These are phyloP conservation scores for Cardamine chenopodiifolia DNA, from an alignment of 345 rosid species.

Conservation along the genomic window DNA sequence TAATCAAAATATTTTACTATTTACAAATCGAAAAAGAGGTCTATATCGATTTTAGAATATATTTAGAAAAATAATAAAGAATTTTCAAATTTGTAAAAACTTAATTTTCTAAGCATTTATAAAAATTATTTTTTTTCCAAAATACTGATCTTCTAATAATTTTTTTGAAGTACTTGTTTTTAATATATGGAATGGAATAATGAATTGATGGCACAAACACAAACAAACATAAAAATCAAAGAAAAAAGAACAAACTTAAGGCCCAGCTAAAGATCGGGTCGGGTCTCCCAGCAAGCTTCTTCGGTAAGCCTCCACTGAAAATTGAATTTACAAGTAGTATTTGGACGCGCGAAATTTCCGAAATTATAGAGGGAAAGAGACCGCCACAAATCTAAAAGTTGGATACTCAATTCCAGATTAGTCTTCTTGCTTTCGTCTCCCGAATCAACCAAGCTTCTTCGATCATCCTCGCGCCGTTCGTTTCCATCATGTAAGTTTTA, in stretches of 20 bases:
- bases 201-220: too few relatives aligned
- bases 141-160: too few relatives aligned
- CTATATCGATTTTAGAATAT: too few relatives aligned
- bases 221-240: too few relatives aligned
- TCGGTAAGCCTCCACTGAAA: conserved; percentile 27
- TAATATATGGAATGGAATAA: too few relatives aligned
- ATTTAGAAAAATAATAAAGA: too few relatives aligned
- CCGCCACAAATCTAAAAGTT: neutral
- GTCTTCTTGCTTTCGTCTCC: neutral
- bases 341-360: conserved; percentile 38
- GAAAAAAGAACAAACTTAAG: neutral
- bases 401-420: neutral
- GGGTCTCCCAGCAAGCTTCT: conserved; percentile 36
- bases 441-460: neutral
- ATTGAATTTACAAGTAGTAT: neutral
- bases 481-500: conserved; percentile 21
- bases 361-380: conserved; percentile 34
- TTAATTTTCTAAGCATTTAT: too few relatives aligned
- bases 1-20: too few relatives aligned
- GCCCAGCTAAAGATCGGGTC: conserved; percentile 23
- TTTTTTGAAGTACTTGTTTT: too few relatives aligned
- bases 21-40: too few relatives aligned
- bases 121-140: too few relatives aligned
- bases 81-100: too few relatives aligned
- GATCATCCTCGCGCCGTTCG: neutral